phyloP scores from a whole-genome alignment of 208 protist species.

The Crithidia expoeki region DNA sequence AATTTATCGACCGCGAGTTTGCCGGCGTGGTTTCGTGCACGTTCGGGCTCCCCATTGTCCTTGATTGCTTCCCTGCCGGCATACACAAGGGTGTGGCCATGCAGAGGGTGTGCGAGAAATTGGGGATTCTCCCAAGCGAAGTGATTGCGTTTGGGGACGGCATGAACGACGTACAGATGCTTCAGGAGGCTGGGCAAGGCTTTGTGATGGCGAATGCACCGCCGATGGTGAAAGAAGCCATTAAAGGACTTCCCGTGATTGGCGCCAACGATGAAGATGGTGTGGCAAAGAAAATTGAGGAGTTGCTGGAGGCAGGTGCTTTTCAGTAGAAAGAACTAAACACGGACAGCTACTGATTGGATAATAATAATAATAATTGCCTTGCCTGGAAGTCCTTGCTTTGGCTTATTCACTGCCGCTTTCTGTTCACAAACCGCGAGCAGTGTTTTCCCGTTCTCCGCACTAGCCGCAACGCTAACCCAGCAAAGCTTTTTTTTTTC shows the following conservation, averaged over 20 bases:
- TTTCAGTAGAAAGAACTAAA: too few relatives aligned
- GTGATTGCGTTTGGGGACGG: constrained; percentile 73
- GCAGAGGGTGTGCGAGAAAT: constrained; percentile 35
- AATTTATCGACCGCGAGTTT: constrained; percentile 31
- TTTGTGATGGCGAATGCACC: constrained; percentile 72
- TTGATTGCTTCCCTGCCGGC: constrained; percentile 42
- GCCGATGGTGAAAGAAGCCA: constrained; percentile 36
- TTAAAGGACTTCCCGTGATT: too few relatives aligned
- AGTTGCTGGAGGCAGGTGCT: neutral
- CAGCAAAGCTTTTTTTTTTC: neutral
- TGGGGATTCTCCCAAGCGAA: constrained; percentile 37
- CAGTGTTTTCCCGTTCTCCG: too few relatives aligned
- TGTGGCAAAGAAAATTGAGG: too few relatives aligned
- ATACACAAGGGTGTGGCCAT: constrained; percentile 65
- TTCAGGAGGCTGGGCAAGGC: constrained; percentile 42
- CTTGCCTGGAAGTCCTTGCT: too few relatives aligned
- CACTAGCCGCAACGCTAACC: too few relatives aligned
- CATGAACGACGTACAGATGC: constrained; percentile 75
- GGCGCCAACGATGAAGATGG: too few relatives aligned
- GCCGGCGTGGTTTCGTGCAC: constrained; percentile 22
- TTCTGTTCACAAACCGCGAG: too few relatives aligned
- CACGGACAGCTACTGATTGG: too few relatives aligned
- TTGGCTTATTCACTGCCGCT: too few relatives aligned
- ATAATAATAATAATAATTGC: too few relatives aligned
- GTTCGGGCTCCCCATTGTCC: constrained; percentile 41